Evolutionary conservation across 2,329 filamentous ascomycete species (phyloP).

Genomic region (Paramyrothecium sp.): DNA sequence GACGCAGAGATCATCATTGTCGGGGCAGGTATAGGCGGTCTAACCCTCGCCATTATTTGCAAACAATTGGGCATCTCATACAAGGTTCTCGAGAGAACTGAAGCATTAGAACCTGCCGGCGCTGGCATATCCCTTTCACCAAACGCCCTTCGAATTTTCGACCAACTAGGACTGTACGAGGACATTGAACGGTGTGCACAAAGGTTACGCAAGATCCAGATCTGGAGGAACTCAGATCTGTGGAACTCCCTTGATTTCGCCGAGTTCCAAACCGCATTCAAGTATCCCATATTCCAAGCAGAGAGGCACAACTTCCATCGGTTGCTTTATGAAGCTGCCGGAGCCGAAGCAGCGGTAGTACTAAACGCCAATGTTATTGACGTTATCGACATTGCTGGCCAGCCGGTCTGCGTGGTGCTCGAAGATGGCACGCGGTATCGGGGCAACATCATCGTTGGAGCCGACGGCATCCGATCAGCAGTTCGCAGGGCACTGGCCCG

Average conservation of each 20-base stretch:
- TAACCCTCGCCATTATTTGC: slow-evolving; percentile 13
- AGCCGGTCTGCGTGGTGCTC: slow-evolving; percentile 8
- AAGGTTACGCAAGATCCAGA: slow-evolving; percentile 10
- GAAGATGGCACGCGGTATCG: slow-evolving; percentile 5
- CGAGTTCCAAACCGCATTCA: slow-evolving; percentile 6
- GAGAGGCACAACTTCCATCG: slow-evolving; percentile 14
- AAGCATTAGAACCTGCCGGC: slow-evolving; percentile 9
- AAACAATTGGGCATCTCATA: slow-evolving; percentile 11
- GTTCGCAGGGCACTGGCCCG: slow-evolving; percentile 8
- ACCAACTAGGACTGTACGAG: slow-evolving; percentile 14
- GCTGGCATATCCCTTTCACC: slow-evolving; percentile 15
- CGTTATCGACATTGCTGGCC: slow-evolving; percentile 8
- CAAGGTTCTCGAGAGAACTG: slow-evolving; percentile 12
- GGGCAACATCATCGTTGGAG: slow-evolving; percentile 11
- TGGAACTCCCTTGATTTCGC: slow-evolving; percentile 10
- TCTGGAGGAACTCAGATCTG: slow-evolving; percentile 10
- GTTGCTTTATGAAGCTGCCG: slow-evolving; percentile 10
- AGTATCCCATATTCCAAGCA: slow-evolving; percentile 10
- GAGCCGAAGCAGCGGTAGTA: slow-evolving; percentile 4
- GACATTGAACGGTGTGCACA: slow-evolving; percentile 5
- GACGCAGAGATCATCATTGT: slow-evolving; percentile 17
- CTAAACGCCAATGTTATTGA: slow-evolving; percentile 9
- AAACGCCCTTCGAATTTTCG: slow-evolving; percentile 12
- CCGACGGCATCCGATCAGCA: slow-evolving; percentile 14
- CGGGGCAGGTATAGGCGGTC: slow-evolving; percentile 17